phyloP scores from a whole-genome alignment of 257 asterid species.

The Petunia secreta region DNA sequence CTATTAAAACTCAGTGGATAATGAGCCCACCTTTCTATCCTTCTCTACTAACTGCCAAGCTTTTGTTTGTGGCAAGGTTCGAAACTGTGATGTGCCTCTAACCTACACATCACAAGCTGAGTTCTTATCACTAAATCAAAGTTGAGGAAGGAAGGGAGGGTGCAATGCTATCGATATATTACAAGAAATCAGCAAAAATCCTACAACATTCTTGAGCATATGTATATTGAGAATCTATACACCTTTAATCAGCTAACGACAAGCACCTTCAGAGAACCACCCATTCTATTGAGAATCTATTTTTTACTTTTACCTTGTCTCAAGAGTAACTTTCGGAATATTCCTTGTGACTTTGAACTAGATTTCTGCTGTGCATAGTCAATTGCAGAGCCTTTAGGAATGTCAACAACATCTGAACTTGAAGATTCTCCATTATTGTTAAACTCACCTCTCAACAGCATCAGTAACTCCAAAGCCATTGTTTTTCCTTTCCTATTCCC shows the following conservation, averaged over 20 bases:
- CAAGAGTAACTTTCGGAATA: slow-evolving; percentile 6
- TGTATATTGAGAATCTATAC: neutral
- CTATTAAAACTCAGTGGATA: too few species aligned
- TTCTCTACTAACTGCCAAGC: too few species aligned
- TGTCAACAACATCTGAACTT: slow-evolving; percentile 10
- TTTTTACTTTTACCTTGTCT: slow-evolving; percentile 12
- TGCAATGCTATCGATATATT: neutral
- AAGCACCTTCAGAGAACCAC: too few species aligned
- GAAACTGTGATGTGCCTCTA: too few species aligned
- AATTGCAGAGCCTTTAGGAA: neutral
- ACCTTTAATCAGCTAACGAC: too few species aligned
- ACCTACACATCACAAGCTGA: too few species aligned
- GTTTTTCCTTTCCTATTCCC: slow-evolving; percentile 87
- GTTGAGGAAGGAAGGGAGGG: too few species aligned
- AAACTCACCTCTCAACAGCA: slow-evolving; percentile 58
- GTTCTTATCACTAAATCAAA: too few species aligned
- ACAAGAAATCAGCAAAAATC: slow-evolving; percentile 15
- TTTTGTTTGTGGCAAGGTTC: too few species aligned
- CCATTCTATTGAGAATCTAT: neutral
- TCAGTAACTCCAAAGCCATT: slow-evolving; percentile 83
- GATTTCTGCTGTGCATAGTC: neutral
- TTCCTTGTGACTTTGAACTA: slow-evolving; percentile 1
- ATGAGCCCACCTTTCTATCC: too few species aligned
- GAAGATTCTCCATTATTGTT: neutral
- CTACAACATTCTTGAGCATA: neutral